Conservation (phyloP, 2,329 filamentous ascomycete genomes). For the Aspergillus unguis region DNA sequence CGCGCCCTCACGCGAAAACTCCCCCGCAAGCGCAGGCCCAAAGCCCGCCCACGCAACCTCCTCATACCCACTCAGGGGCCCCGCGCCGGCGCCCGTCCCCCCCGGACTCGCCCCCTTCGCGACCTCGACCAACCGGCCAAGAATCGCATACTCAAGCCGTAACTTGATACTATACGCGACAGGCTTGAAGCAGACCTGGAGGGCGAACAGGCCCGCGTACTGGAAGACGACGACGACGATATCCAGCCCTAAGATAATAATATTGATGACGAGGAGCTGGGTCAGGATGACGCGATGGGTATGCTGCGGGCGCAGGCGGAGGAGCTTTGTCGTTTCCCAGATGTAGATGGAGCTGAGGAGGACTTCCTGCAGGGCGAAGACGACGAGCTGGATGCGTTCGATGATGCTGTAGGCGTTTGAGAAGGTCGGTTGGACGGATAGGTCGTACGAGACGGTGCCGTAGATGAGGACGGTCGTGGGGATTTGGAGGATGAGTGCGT, state of each 20-base stretch:
- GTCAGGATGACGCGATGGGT: constrained; percentile 19
- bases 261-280: constrained; percentile 53
- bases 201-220: constrained; percentile 37
- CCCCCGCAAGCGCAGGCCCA: too few relatives aligned
- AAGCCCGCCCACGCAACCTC: too few relatives aligned
- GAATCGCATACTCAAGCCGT: constrained; percentile 55
- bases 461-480: constrained; percentile 40
- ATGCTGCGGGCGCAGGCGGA: constrained; percentile 27
- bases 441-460: constrained; percentile 23
- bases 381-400: constrained; percentile 51
- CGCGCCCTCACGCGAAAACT: too few relatives aligned
- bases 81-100: background rate
- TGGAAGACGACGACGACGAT: constrained; percentile 40
- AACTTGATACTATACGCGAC: constrained; percentile 41
- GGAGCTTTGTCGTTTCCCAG: constrained; percentile 47
- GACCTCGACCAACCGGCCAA: constrained; percentile 42
- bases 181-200: constrained; percentile 42
- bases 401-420: constrained; percentile 34
- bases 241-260: constrained; percentile 48
- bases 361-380: constrained; percentile 53
- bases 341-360: constrained; percentile 51
- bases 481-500: constrained; percentile 38
- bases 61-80: background rate
- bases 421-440: background rate
- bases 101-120: constrained; percentile 14